Base-by-base conservation (phyloP, 371 early-diverging fungal genomes). In the Basidiobolus heterosporus region DNA sequence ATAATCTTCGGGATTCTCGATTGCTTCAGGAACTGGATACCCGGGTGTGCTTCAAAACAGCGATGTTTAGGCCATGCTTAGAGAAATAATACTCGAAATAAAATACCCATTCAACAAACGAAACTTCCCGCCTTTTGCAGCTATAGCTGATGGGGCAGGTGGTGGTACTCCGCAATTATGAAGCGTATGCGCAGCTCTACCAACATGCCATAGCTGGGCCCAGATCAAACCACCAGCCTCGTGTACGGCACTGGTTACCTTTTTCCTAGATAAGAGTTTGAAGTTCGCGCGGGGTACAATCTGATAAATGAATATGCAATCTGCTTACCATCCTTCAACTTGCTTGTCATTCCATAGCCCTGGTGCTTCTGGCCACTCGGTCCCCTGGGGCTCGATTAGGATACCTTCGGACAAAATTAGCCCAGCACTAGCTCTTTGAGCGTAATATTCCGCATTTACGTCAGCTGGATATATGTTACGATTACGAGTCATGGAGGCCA, bases 381-480 rank as follows among this genome's bases (percentile, higher is more conserved):
- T 60, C 5, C 68, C 69, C n/a, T 49, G 51, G 19, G 63, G 64
- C 23, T 47, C 48, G 36, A 68, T 62, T 15, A 61, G 50, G 1
- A 71, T 65, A 7, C 64, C 77, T 55, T 76, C 80, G 16, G 69
- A 58, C 19, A 79, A 62, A 21, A 75, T 44, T 1, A 79, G 51
- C 16, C 75, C 75, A 36, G 48, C 40, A 6, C 64, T 61, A 4
- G 74, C 66, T 21, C 80, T 61, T 55, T 80, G 77, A 7, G 44
- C 51, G 44, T 80, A 80, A 54, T 75, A 71, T 39, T 67, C 64
- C 3, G 52, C 62, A 47, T 61, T 53, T 21, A 70, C 48, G 42
- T 56, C 57, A 14, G 58, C 63, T 0, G 76, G 69, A 15, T 64
- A 57, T 22, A 49, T 35, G 19, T 56, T 52, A 19, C 73, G 61